These are phyloP conservation scores for Allodekkera sacchari DNA, from an alignment of 805 yeast genomes.

Conservation along the genomic window DNA sequence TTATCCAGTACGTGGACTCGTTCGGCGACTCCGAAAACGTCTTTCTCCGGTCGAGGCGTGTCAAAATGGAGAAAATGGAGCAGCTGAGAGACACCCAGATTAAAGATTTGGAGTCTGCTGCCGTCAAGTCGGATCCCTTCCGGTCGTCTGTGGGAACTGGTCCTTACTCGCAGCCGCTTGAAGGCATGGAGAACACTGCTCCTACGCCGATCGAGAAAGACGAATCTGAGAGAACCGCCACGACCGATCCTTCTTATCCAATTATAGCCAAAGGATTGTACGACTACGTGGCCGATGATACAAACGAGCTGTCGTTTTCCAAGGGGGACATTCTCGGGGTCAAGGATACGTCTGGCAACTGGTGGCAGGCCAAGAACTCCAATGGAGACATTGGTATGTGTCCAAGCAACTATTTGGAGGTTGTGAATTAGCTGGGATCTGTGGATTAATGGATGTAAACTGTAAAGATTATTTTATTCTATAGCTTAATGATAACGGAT, in stretches of 20 bases:
- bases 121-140: constrained; percentile 6
- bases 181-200: no score
- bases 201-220: background rate
- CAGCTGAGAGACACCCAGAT: no score
- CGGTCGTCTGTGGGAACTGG: no score
- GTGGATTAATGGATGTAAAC: no score
- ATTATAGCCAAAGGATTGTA: constrained; percentile 83
- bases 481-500: no score
- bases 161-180: no score
- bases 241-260: constrained; percentile 43
- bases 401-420: constrained; percentile 88
- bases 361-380: constrained; percentile 95
- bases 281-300: constrained; percentile 84
- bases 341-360: constrained; percentile 87
- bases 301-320: constrained; percentile 81
- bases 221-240: constrained; percentile 8
- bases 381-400: constrained; percentile 94
- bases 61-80: no score
- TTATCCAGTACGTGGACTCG: constrained; percentile 78
- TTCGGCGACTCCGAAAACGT: constrained; percentile 43
- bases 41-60: constrained; percentile 1
- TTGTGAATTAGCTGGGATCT: no score
- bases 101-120: constrained; percentile 30
- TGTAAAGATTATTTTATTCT: no score
- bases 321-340: constrained; percentile 90